Percentiles rank a stretch among this genome's conserved stretches.
phyloP scores from a whole-genome alignment of 2,329 filamentous ascomycete species.

The Paraconiothyrium sp. region DNA sequence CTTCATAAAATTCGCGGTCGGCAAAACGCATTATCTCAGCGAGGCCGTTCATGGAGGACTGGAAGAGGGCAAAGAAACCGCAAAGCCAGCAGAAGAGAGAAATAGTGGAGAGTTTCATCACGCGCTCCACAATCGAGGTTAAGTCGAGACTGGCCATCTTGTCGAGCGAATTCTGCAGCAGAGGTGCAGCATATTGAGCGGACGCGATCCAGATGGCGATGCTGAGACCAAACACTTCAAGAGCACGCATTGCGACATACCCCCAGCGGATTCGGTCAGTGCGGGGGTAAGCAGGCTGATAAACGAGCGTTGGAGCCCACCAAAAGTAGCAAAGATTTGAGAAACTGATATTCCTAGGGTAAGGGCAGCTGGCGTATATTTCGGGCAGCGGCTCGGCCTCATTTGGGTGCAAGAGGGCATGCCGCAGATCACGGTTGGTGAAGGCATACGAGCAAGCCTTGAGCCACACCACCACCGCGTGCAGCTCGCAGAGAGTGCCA shows the following conservation, averaged over 20 bases:
- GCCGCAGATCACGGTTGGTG: slow-evolving; percentile 93
- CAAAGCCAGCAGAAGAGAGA: slow-evolving; percentile 96
- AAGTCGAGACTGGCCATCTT: slow-evolving; percentile 85
- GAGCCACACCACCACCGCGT: slow-evolving; percentile 94
- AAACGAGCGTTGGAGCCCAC: slow-evolving; percentile 96
- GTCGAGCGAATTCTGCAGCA: slow-evolving; percentile 87
- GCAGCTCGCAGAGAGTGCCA: slow-evolving; percentile 87
- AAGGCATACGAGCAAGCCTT: slow-evolving; percentile 97
- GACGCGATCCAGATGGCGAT: slow-evolving; percentile 96
- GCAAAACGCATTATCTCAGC: slow-evolving; percentile 91
- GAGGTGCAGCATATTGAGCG: slow-evolving; percentile 91
- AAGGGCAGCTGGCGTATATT: slow-evolving; percentile 83
- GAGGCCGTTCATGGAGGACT: slow-evolving; percentile 88
- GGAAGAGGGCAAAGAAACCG: slow-evolving; percentile 96
- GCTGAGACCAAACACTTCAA: slow-evolving; percentile 78
- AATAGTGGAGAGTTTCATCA: slow-evolving; percentile 95
- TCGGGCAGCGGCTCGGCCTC: slow-evolving; percentile 78
- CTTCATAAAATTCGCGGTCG: slow-evolving; percentile 93
- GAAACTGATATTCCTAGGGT: slow-evolving; percentile 90
- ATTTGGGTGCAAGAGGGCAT: slow-evolving; percentile 84
- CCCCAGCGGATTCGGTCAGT: slow-evolving; percentile 82
- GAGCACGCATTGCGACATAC: slow-evolving; percentile 84
- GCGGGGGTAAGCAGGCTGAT: slow-evolving; percentile 95
- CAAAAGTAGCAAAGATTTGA: slow-evolving; percentile 93
- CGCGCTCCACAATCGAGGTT: slow-evolving; percentile 82